These are phyloP conservation scores for Verticillium klebahnii DNA, from an alignment of 2,329 filamentous ascomycete species.

Conservation along the genomic window DNA sequence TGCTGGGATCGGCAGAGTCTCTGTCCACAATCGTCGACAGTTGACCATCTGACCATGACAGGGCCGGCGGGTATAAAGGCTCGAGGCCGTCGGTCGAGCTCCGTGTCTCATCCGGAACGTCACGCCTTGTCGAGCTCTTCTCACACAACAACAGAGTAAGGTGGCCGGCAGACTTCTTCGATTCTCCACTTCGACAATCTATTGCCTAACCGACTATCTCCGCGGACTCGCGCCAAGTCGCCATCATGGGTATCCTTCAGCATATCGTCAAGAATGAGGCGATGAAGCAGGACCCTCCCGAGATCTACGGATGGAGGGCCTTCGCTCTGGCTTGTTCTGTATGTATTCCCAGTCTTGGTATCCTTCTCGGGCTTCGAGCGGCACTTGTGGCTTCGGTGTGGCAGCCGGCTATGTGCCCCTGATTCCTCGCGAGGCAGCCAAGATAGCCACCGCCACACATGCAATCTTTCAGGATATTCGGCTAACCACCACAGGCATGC, in stretches of 20 bases:
- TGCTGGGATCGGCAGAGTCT: neutral
- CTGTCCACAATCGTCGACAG: neutral
- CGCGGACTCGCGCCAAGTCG: neutral
- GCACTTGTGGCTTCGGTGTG: no score
- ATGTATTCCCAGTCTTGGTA: neutral
- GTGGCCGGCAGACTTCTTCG: neutral
- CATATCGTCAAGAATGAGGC: constrained; percentile 12
- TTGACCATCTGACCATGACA: neutral
- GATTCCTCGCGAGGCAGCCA: no score
- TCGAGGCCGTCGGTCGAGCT: neutral
- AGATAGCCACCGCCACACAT: no score
- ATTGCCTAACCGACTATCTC: neutral
- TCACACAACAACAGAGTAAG: neutral
- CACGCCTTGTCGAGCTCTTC: neutral
- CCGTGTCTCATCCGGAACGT: neutral
- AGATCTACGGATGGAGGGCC: constrained; percentile 12
- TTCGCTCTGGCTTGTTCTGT: constrained; percentile 10
- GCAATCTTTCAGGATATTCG: neutral
- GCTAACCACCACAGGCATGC: constrained; percentile 2
- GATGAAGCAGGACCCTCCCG: constrained; percentile 11
- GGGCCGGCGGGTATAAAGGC: constrained; percentile 1
- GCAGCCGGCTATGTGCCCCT: no score
- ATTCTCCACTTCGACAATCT: neutral
- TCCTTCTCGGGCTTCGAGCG: neutral
- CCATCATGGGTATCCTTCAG: constrained; percentile 7